A percentile compares a stretch with the other conserved stretches of the same genome.
Evolutionary conservation across 768 basidiomycete genomes (phyloP).

Genomic region (Termitomyces sp.): DNA sequence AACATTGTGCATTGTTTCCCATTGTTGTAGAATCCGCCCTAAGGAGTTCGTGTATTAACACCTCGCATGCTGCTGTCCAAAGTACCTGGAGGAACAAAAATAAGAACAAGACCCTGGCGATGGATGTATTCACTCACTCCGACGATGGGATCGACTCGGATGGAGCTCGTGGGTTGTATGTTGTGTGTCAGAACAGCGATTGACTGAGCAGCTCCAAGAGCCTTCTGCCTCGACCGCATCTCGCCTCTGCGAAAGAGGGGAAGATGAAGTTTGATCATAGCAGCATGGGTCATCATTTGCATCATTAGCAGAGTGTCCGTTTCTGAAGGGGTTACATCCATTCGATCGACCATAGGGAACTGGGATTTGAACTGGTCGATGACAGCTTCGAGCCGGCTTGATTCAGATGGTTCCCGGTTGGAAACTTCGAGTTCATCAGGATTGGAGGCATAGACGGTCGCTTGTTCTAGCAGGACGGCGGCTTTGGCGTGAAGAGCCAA

Average conservation of each 20-base stretch:
- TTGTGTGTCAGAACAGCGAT: slow-evolving; percentile 15
- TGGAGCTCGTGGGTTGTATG: slow-evolving; percentile 7
- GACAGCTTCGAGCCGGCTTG: slow-evolving; percentile 10
- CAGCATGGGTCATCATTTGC: slow-evolving; percentile 29
- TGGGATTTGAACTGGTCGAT: slow-evolving; percentile 20
- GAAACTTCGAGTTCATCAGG: background rate
- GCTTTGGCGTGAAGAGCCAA: slow-evolving; percentile 25
- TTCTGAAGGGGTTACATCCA: slow-evolving; percentile 13
- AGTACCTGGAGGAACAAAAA: slow-evolving; percentile 8
- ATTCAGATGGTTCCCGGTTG: slow-evolving; percentile 1
- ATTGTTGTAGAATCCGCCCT: slow-evolving; percentile 3
- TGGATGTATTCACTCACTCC: slow-evolving; percentile 8
- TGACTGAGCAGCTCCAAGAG: slow-evolving; percentile 13
- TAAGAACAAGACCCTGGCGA: background rate
- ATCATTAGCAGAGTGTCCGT: slow-evolving; percentile 24
- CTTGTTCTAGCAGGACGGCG: slow-evolving; percentile 32
- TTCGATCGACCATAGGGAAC: slow-evolving; percentile 17
- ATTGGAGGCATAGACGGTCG: slow-evolving; percentile 10
- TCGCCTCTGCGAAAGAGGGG: slow-evolving; percentile 9
- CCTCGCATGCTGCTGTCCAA: slow-evolving; percentile 17
- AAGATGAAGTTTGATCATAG: slow-evolving; percentile 25
- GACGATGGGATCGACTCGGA: slow-evolving; percentile 13
- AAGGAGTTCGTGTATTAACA: slow-evolving; percentile 13
- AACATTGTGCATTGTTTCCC: slow-evolving; percentile 8
- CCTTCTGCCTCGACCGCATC: slow-evolving; percentile 11